Percentiles rank a stretch among this genome's conserved stretches.
Conservation (phyloP, 208 protist species). For the Leishmania guyanensis region DNA sequence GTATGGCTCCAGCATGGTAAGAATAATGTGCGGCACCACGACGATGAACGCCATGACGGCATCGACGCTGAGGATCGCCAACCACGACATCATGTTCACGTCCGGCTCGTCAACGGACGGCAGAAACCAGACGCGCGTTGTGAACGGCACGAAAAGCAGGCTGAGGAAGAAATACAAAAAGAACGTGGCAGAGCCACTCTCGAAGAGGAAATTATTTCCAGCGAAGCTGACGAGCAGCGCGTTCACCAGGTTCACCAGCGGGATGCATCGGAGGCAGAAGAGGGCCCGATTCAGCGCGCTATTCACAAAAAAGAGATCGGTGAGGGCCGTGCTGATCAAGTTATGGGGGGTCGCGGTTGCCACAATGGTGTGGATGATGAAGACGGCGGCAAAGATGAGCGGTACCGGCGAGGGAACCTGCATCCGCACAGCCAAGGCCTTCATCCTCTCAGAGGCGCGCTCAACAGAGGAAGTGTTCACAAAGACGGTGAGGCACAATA, state of each 20-base stretch:
- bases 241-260: slow-evolving; percentile 73
- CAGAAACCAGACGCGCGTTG: slow-evolving; percentile 79
- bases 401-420: slow-evolving; percentile 57
- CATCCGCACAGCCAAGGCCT: slow-evolving; percentile 42
- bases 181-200: slow-evolving; percentile 45
- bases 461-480: slow-evolving; percentile 41
- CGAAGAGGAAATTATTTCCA: slow-evolving; percentile 77
- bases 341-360: slow-evolving; percentile 44
- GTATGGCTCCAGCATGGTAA: slow-evolving; percentile 66
- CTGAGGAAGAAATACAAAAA: slow-evolving; percentile 63
- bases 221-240: slow-evolving; percentile 64
- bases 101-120: slow-evolving; percentile 75
- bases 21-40: slow-evolving; percentile 57
- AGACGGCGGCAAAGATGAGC: slow-evolving; percentile 58
- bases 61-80: slow-evolving; percentile 66
- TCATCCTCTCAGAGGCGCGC: slow-evolving; percentile 21
- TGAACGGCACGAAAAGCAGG: slow-evolving; percentile 70
- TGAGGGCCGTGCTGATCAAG: slow-evolving; percentile 55
- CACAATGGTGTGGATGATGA: slow-evolving; percentile 58
- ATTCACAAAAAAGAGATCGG: slow-evolving; percentile 64
- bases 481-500: slow-evolving; percentile 44
- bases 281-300: slow-evolving; percentile 67
- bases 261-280: slow-evolving; percentile 71
- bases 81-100: slow-evolving; percentile 54
- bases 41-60: slow-evolving; percentile 43